Conservation (phyloP, 2,329 filamentous ascomycete genomes). For the Remersonia thermophila region DNA sequence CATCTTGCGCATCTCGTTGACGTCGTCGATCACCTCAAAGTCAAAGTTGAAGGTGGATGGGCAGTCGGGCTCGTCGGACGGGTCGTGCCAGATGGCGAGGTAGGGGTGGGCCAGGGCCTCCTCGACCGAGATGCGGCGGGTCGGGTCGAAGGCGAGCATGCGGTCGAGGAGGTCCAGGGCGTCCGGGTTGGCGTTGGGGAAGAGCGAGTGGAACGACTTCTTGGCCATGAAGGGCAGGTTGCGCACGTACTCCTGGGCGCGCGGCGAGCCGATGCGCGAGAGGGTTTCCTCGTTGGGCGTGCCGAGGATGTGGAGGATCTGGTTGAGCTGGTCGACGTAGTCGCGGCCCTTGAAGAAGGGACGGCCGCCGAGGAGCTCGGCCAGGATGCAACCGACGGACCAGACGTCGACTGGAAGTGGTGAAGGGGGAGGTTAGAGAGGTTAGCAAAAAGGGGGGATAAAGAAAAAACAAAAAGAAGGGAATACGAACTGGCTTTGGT, state of each 20-base stretch:
- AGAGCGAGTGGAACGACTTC: constrained; percentile 75
- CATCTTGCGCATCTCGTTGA: constrained; percentile 90
- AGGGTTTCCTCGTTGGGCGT: constrained; percentile 94
- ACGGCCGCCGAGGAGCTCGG: constrained; percentile 86
- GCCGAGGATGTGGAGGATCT: constrained; percentile 95
- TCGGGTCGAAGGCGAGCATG: constrained; percentile 96
- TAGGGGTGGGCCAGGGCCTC: constrained; percentile 93
- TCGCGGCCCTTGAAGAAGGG: constrained; percentile 99
- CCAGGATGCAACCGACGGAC: constrained; percentile 96
- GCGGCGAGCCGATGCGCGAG: constrained; percentile 82
- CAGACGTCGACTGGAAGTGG: constrained; percentile 77
- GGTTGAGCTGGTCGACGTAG: constrained; percentile 98
- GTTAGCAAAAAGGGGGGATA: background rate
- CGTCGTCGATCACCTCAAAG: constrained; percentile 95
- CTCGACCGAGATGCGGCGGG: constrained; percentile 85
- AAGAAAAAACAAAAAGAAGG: background rate
- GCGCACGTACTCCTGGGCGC: constrained; percentile 95
- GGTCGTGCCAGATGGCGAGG: constrained; percentile 96
- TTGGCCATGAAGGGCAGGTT: constrained; percentile 94
- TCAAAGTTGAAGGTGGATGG: constrained; percentile 95
- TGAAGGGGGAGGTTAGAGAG: no score
- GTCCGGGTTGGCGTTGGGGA: constrained; percentile 90
- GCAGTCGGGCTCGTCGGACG: constrained; percentile 87
- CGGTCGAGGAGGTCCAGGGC: constrained; percentile 89
- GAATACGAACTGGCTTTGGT: constrained; percentile 90